A percentile compares a stretch with the other conserved stretches of the same genome.
phyloP scores from a whole-genome alignment of 345 rosid genomes.

The Angophora floribunda region DNA sequence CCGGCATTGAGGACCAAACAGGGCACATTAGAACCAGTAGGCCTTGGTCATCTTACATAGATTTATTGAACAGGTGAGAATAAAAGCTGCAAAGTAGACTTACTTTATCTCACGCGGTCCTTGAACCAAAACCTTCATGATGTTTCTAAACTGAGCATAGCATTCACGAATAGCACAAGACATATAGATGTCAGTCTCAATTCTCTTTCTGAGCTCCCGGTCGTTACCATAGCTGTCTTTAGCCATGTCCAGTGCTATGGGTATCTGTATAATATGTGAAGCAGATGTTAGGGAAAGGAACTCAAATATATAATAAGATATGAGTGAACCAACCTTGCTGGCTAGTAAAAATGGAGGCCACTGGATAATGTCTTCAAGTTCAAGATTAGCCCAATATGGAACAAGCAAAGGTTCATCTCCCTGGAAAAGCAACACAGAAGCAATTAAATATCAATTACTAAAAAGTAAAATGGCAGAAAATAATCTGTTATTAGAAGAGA shows the following conservation, averaged over 20 bases:
- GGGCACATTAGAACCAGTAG: background rate
- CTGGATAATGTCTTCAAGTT: constrained; percentile 59
- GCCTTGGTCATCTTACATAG: background rate
- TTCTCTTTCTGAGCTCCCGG: constrained; percentile 81
- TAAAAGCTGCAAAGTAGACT: constrained; percentile 6
- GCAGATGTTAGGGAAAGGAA: background rate
- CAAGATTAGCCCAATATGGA: constrained; percentile 99
- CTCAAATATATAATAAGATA: background rate
- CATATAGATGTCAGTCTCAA: constrained; percentile 68
- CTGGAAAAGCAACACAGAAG: constrained; percentile 23
- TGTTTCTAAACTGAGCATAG: constrained; percentile 85
- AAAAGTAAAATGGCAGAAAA: background rate
- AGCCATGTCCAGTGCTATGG: constrained; percentile 99
- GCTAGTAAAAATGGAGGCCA: constrained; percentile 99
- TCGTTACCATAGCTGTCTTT: constrained; percentile 93
- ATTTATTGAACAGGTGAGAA: background rate
- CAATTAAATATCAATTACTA: background rate
- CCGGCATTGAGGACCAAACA: constrained; percentile 1
- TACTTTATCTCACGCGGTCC: constrained; percentile 59
- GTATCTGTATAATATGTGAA: constrained; percentile 43
- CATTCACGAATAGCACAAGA: constrained; percentile 92
- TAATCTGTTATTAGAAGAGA: background rate
- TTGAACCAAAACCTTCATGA: constrained; percentile 71
- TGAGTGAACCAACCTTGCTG: constrained; percentile 63
- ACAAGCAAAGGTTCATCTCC: constrained; percentile 98